These are phyloP conservation scores for Tetrapisispora arboricola DNA, from an alignment of 805 yeast genomes.

Conservation along the genomic window DNA sequence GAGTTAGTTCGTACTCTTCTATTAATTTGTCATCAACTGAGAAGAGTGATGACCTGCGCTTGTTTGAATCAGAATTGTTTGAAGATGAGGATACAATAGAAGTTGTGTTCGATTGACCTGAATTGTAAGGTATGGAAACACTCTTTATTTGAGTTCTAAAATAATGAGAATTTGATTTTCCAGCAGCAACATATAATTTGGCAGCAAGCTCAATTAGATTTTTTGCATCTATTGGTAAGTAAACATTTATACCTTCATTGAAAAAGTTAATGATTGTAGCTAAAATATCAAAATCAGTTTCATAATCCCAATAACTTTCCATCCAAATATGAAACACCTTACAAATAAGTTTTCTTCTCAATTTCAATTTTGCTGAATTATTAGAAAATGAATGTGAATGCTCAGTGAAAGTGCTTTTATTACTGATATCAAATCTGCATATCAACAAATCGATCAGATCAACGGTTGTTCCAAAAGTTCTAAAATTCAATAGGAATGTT, in stretches of 20 bases:
- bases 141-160: constrained; percentile 30
- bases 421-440: constrained; percentile 47
- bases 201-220: constrained; percentile 54
- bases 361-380: constrained; percentile 37
- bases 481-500: constrained; percentile 67
- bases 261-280: constrained; percentile 69
- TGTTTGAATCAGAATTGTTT: constrained; percentile 5
- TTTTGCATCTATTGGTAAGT: constrained; percentile 57
- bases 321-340: constrained; percentile 74
- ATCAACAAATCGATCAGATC: constrained; percentile 63
- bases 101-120: not conserved
- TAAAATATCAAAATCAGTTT: constrained; percentile 47
- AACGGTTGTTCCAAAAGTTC: constrained; percentile 56
- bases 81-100: constrained; percentile 17
- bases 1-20: constrained; percentile 47
- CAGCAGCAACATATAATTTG: constrained; percentile 31
- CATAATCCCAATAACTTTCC: constrained; percentile 78
- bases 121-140: not conserved
- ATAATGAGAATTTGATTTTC: constrained; percentile 6
- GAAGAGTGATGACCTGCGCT: constrained; percentile 15
- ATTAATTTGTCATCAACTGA: constrained; percentile 39
- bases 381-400: constrained; percentile 29
- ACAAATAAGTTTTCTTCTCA: constrained; percentile 57
- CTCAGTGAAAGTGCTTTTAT: constrained; percentile 27
- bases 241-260: constrained; percentile 59